phyloP scores from a whole-genome alignment of 2,329 filamentous ascomycete genomes.

The Apiospora aurea region DNA sequence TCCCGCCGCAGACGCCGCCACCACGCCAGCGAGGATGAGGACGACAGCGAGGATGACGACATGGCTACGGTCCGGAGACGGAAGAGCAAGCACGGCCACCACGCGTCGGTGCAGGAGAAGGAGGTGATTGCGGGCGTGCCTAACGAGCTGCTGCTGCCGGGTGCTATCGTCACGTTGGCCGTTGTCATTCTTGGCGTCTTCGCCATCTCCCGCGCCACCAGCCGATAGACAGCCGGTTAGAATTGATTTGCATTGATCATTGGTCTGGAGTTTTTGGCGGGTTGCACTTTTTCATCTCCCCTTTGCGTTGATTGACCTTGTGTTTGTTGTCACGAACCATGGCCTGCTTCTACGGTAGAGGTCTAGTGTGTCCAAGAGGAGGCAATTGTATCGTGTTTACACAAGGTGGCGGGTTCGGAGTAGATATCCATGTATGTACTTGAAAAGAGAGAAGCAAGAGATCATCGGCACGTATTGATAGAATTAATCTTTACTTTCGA shows the following conservation, averaged over 20 bases:
- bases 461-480: not conserved
- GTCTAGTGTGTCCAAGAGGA: not conserved
- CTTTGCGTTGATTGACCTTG: not conserved
- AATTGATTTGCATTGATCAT: constrained; percentile 9
- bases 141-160: constrained; percentile 91
- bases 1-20: constrained; percentile 55
- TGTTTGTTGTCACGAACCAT: not conserved
- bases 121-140: constrained; percentile 91
- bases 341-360: not conserved
- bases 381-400: not conserved
- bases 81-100: constrained; percentile 52
- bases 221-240: constrained; percentile 33
- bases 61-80: constrained; percentile 58
- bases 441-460: not conserved
- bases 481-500: not conserved
- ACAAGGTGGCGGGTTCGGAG: not conserved
- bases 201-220: constrained; percentile 75
- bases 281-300: not conserved
- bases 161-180: constrained; percentile 93
- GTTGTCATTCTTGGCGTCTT: constrained; percentile 95
- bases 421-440: constrained; percentile 10
- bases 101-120: constrained; percentile 59
- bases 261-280: constrained; percentile 9
- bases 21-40: constrained; percentile 54
- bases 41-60: constrained; percentile 60